Conservation (phyloP, 352 stramenopile genomes). For the Phytopythium delawarense region DNA sequence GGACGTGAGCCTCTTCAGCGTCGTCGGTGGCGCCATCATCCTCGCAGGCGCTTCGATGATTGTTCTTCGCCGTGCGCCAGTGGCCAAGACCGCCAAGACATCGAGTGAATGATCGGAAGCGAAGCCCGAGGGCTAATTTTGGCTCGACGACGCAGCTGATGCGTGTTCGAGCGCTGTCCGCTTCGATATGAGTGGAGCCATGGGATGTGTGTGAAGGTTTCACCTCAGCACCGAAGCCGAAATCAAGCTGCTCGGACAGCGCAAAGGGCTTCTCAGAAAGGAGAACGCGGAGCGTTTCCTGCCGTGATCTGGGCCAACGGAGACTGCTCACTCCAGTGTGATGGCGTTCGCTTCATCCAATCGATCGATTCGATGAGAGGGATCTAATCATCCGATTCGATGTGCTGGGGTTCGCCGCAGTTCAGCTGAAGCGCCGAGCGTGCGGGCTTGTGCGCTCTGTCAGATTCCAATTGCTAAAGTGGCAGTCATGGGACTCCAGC, state of each 20-base stretch:
- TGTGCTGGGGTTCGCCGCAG: background rate
- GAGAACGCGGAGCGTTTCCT: background rate
- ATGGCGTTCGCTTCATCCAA: background rate
- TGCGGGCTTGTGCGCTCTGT: too few relatives aligned
- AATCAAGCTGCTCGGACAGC: background rate
- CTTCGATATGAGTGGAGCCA: background rate
- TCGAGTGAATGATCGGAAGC: slow-evolving; percentile 3
- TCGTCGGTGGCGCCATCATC: slow-evolving; percentile 55
- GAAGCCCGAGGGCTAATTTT: slow-evolving; percentile 2
- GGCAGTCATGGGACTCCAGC: background rate
- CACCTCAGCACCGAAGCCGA: background rate
- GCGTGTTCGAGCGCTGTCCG: background rate
- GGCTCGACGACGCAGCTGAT: background rate
- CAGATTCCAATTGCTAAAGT: background rate
- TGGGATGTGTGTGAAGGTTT: background rate
- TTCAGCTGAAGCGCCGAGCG: background rate
- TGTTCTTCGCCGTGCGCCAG: slow-evolving; percentile 25
- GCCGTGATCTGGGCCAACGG: background rate
- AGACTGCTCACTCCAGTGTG: background rate
- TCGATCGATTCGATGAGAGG: background rate
- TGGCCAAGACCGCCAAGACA: slow-evolving; percentile 3
- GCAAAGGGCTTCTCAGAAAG: background rate
- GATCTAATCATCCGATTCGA: background rate
- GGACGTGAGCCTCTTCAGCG: slow-evolving; percentile 48
- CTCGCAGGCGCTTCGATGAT: slow-evolving; percentile 45